Evolutionary conservation across 1,139 yeast genomes (phyloP), one percentile per base, ranked within the genome.

Genomic region (Hyphopichia burtonii): DNA sequence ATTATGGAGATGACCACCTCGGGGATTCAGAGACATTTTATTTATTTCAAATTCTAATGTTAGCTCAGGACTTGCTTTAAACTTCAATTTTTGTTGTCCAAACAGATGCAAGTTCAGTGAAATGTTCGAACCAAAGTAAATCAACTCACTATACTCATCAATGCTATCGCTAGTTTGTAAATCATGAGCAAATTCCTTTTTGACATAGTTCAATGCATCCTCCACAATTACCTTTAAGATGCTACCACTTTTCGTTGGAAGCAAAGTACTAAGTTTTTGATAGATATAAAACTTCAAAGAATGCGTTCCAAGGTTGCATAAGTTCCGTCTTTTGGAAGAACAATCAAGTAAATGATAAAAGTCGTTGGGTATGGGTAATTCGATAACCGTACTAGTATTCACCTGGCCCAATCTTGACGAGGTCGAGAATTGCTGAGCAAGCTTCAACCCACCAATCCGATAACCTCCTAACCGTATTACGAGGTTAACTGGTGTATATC

Each of bases 191-290:
- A 66, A 54, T 39, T 68, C 74, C 19, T 54, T 44, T 46, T 62
- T 65, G 33, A 71, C 55, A 44, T 68, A 70, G n/a, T 66, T 56
- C 17, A 71, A 54, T 41, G 70, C 55, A 43, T 69, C 75, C 39
- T 58, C 59, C 6, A 70, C 75, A 23, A 67, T 53, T 5, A 58
- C 53, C 49, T 70, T 71, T 38, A 70, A 56, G 6, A 60, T 46
- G 1, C 73, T 69, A 0, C 74, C 74, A 11, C 74, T 72, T 3
- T 63, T 66, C 20, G 59, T 48, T 4, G 61, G 55, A 18, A 68
- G 47, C 31, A 61, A 49, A 36, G 61, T 57, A 37, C 64, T 61
- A 39, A 71, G 60, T 49, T 63, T 63, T 44, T 64, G 61, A 52
- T 71, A 71, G 2, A 69, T 55, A 31, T 62, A 61, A 14, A 71